Evolutionary conservation across 169 alveolate species (phyloP).

Genomic region (Cryptosporidium muris): DNA sequence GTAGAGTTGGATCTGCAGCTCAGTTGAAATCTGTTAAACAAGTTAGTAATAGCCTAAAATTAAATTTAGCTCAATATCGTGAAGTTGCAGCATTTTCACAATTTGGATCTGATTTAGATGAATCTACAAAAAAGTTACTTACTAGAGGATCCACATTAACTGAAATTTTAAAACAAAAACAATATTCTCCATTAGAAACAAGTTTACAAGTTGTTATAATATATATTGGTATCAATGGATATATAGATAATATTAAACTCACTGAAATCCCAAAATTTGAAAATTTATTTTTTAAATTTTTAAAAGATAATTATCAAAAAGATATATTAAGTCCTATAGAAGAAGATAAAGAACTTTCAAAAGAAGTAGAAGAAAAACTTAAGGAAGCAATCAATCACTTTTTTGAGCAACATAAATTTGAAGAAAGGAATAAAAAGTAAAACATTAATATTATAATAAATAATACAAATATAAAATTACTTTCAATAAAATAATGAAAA

Average conservation of each 20-base stretch:
- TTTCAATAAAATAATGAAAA: no score
- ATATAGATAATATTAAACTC: no score
- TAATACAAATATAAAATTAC: no score
- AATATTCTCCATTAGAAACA: conserved; percentile 7
- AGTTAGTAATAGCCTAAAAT: conserved; percentile 40
- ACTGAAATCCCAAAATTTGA: conserved; percentile 8
- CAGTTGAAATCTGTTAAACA: conserved; percentile 90
- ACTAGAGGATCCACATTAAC: no score
- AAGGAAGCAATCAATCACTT: conserved; percentile 11
- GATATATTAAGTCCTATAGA: conserved; percentile 8
- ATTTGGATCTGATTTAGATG: background rate
- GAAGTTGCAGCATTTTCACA: conserved; percentile 8
- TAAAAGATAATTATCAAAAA: background rate
- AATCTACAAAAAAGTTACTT: no score
- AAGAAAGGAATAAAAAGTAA: no score
- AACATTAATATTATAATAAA: no score
- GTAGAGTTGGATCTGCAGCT: conserved; percentile 97
- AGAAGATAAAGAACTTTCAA: conserved; percentile 1
- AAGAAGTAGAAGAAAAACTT: background rate
- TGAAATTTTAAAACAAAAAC: conserved; percentile 24
- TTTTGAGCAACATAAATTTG: background rate
- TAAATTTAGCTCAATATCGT: conserved; percentile 1
- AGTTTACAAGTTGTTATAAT: conserved; percentile 11
- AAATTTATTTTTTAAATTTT: background rate
- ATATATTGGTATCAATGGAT: background rate